These are phyloP conservation scores for Eucalyptus leucophloia DNA, from an alignment of 345 rosid species.

Conservation along the genomic window DNA sequence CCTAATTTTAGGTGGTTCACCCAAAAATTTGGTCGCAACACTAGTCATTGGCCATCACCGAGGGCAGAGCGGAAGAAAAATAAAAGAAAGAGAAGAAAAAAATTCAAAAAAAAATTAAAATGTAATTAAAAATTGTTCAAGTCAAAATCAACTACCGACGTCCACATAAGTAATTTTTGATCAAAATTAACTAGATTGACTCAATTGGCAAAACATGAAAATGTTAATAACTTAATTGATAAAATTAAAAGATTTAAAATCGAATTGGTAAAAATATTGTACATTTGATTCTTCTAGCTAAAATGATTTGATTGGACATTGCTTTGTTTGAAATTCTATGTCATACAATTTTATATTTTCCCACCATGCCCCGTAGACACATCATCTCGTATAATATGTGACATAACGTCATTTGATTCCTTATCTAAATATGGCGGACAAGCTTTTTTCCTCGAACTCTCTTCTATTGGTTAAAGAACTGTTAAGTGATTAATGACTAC, in stretches of 20 bases:
- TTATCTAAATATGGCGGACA: neutral
- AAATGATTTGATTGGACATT: neutral
- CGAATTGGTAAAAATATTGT: accelerated
- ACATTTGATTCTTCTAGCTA: neutral
- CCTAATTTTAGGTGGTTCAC: no score
- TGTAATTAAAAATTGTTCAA: no score
- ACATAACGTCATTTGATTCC: neutral
- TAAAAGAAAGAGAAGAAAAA: no score
- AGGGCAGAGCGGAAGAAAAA: accelerated
- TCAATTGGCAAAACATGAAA: no score
- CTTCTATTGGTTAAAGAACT: no score
- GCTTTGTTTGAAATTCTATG: neutral
- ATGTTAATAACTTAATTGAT: no score
- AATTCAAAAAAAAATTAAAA: no score
- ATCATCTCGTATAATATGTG: no score
- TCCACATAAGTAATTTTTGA: accelerated
- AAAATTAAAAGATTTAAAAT: no score
- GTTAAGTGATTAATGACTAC: no score
- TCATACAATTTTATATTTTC: neutral
- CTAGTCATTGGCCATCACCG: no score
- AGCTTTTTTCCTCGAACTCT: neutral
- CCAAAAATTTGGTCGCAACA: no score
- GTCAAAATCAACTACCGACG: accelerated
- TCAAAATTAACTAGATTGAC: accelerated
- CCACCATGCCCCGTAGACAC: neutral